Evolutionary conservation across 371 early-diverging fungal species (phyloP).

Genomic region (Rhizopus stolonifer): DNA sequence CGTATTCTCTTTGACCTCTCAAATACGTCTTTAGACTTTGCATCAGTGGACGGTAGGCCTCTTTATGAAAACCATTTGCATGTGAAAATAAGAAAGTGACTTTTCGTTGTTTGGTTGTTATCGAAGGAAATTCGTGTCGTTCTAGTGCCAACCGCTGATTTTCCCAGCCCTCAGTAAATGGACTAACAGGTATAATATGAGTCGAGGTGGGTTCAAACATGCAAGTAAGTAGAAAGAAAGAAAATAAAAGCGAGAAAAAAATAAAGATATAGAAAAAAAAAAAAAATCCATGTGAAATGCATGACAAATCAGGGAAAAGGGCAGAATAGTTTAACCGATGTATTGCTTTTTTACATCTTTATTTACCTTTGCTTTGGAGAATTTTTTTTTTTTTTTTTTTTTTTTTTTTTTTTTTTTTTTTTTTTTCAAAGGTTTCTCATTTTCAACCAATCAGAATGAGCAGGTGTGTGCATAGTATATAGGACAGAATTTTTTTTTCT

Average conservation of each 20-base stretch:
- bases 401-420: too few relatives aligned
- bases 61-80: constrained; percentile 47
- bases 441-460: too few relatives aligned
- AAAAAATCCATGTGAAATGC: too few relatives aligned
- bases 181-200: constrained; percentile 26
- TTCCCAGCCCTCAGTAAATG: constrained; percentile 24
- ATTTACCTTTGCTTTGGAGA: too few relatives aligned
- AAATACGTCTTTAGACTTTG: constrained; percentile 17
- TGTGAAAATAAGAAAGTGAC: constrained; percentile 37
- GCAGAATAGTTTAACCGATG: too few relatives aligned
- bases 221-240: too few relatives aligned
- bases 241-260: too few relatives aligned
- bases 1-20: constrained; percentile 20
- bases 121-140: constrained; percentile 26
- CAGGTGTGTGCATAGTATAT: background rate
- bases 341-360: background rate
- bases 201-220: constrained; percentile 10
- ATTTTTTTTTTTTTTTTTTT: too few relatives aligned
- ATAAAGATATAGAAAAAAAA: background rate
- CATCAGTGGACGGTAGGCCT: constrained; percentile 40
- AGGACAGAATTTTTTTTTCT: background rate
- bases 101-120: constrained; percentile 8
- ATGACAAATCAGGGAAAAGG: too few relatives aligned
- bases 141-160: constrained; percentile 31
- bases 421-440: too few relatives aligned